phyloP scores from a whole-genome alignment of 495 filamentous ascomycete genomes.

The Xylaria palmicola region DNA sequence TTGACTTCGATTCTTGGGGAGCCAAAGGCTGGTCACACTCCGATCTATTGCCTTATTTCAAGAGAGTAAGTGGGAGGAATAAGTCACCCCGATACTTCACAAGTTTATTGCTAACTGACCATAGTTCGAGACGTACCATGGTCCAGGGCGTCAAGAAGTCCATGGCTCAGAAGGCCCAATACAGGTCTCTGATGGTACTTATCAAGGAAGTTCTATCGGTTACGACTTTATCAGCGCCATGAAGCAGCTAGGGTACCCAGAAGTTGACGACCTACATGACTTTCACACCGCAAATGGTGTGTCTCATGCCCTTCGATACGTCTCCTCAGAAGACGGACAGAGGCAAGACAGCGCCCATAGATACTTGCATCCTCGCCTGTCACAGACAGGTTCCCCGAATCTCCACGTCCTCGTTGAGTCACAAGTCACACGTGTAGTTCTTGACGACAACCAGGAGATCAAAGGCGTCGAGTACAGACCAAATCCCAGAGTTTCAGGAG shows the following conservation, averaged over 20 bases:
- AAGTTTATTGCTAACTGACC: neutral
- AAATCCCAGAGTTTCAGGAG: too few species aligned
- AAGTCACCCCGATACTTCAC: neutral
- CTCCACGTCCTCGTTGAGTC: conserved; percentile 48
- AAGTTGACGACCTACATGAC: conserved; percentile 41
- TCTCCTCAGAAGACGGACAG: conserved; percentile 34
- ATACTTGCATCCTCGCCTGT: conserved; percentile 42
- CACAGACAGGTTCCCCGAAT: conserved; percentile 38
- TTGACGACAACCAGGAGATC: conserved; percentile 37
- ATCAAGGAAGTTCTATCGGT: conserved; percentile 20
- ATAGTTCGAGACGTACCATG: conserved; percentile 48
- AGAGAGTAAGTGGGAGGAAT: neutral
- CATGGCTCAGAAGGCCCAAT: conserved; percentile 54
- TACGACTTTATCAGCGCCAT: conserved; percentile 45
- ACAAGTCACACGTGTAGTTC: conserved; percentile 45
- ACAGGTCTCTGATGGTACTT: conserved; percentile 42
- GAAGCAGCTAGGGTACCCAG: conserved; percentile 35
- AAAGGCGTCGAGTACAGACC: too few species aligned
- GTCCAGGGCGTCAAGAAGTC: neutral
- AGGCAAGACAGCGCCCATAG: conserved; percentile 41
- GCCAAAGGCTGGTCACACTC: neutral
- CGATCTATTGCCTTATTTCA: neutral
- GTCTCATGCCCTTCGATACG: conserved; percentile 15
- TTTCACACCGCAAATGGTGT: conserved; percentile 32
- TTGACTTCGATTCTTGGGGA: neutral